Evolutionary conservation across 2,329 filamentous ascomycete species (phyloP).

Genomic region (Aspergillus felis): DNA sequence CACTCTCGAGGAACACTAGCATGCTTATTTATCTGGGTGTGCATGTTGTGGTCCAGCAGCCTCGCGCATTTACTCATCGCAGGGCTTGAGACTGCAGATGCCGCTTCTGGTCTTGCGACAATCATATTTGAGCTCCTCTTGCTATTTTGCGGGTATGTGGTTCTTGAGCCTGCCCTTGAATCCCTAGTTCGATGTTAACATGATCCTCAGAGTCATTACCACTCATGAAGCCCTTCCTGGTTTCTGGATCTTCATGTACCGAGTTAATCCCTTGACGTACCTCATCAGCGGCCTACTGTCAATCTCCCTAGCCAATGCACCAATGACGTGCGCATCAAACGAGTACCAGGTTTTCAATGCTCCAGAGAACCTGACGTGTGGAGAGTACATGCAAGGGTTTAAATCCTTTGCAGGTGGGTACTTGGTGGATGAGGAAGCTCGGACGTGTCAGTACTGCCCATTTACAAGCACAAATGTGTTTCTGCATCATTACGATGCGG

Average conservation of each 20-base stretch:
- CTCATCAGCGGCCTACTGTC: constrained; percentile 16
- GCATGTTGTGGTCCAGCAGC: constrained; percentile 64
- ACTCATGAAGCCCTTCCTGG: constrained; percentile 1
- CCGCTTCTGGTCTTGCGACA: neutral
- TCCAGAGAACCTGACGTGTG: neutral
- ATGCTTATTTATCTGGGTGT: constrained; percentile 58
- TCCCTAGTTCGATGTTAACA: neutral
- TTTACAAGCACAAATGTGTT: neutral
- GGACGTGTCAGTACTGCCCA: neutral
- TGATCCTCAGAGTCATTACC: constrained; percentile 4
- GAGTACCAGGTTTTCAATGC: neutral
- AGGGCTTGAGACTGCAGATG: neutral
- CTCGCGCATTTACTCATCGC: constrained; percentile 68
- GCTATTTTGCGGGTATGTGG: too few species aligned
- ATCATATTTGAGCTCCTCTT: neutral
- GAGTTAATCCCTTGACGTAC: constrained; percentile 12
- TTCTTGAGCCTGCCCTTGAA: too few species aligned
- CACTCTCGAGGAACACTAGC: constrained; percentile 57
- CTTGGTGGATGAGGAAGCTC: neutral
- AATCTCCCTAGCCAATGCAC: neutral
- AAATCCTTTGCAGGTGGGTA: neutral
- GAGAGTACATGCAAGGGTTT: neutral
- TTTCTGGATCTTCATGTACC: constrained; percentile 4
- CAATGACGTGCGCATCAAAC: neutral
- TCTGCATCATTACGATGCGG: neutral